These are phyloP conservation scores for Apophysomyces sp. DNA, from an alignment of 371 early-diverging fungal genomes.

Conservation along the genomic window DNA sequence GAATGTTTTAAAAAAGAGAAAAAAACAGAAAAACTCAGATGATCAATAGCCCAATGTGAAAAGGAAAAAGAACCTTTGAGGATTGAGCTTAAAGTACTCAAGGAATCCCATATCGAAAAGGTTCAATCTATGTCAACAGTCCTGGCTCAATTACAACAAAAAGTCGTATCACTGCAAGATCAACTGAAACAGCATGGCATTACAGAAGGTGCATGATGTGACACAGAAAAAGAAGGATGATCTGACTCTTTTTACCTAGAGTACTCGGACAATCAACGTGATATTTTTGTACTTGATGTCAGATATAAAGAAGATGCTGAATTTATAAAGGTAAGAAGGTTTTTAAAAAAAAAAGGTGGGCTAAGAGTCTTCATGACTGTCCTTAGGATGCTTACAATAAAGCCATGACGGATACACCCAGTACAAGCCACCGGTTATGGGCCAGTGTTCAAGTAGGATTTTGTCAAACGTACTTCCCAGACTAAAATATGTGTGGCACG, in stretches of 20 bases:
- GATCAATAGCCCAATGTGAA: conserved; percentile 27
- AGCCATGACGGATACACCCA: conserved; percentile 10
- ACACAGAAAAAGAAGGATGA: neutral
- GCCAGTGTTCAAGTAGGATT: conserved; percentile 22
- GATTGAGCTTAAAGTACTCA: conserved; percentile 29
- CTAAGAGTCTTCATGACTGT: neutral
- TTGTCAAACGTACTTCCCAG: too few relatives aligned
- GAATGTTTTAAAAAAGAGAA: neutral
- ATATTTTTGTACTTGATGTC: conserved; percentile 2
- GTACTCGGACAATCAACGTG: conserved; percentile 6
- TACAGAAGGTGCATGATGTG: conserved; percentile 21
- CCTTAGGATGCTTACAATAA: conserved; percentile 17
- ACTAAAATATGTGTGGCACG: neutral
- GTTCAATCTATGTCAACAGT: conserved; percentile 26
- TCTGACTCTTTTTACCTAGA: conserved; percentile 1
- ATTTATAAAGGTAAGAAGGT: conserved; percentile 22
- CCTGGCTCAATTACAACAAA: conserved; percentile 24
- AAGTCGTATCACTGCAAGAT: conserved; percentile 11
- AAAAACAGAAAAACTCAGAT: neutral
- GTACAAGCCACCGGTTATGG: conserved; percentile 22
- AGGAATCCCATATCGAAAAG: conserved; percentile 35
- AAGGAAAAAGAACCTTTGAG: conserved; percentile 26
- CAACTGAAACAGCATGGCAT: conserved; percentile 23
- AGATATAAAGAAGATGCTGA: conserved; percentile 29
- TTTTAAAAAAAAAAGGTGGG: neutral